These are phyloP conservation scores for Colletotrichum caudatum DNA, from an alignment of 2,329 filamentous ascomycete genomes.

Conservation along the genomic window DNA sequence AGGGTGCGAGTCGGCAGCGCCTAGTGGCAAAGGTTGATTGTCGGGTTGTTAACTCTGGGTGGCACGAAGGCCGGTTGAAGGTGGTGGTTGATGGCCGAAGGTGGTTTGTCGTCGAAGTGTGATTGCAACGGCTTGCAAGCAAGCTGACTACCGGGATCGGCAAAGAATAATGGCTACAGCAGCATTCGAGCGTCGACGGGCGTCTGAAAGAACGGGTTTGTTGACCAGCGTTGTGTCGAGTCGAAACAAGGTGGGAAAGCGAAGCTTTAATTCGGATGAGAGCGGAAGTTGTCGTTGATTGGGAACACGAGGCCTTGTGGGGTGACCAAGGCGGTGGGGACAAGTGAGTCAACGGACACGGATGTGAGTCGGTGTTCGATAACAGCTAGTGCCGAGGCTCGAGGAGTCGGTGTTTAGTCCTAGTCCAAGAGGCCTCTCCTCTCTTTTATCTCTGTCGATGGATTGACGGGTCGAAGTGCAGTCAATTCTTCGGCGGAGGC, in stretches of 20 bases:
- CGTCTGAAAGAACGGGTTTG: conserved; percentile 19
- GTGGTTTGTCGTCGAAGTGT: conserved; percentile 33
- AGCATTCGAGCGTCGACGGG: conserved; percentile 40
- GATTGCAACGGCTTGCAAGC: conserved; percentile 42
- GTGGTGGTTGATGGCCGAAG: conserved; percentile 28
- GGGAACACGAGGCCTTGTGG: conserved; percentile 15
- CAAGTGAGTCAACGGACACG: conserved; percentile 40
- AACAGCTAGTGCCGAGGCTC: conserved; percentile 23
- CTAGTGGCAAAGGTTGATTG: not conserved
- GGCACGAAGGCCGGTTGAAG: conserved; percentile 28
- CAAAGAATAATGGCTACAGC: conserved; percentile 31
- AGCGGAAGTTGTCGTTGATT: conserved; percentile 18
- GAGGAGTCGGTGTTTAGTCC: conserved; percentile 14
- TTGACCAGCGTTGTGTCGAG: conserved; percentile 17
- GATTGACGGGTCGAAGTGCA: conserved; percentile 25
- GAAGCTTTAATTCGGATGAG: conserved; percentile 22
- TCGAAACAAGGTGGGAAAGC: not conserved
- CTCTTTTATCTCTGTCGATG: conserved; percentile 36
- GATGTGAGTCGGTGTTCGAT: conserved; percentile 25
- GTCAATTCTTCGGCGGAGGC: conserved; percentile 31
- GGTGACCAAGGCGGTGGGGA: conserved; percentile 28
- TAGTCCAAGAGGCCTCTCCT: conserved; percentile 38
- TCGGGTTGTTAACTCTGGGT: conserved; percentile 21
- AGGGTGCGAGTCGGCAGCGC: not conserved
- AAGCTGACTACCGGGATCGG: conserved; percentile 43